Conservation (phyloP, 2,329 filamentous ascomycete species). For the Exophiala mesophila region DNA sequence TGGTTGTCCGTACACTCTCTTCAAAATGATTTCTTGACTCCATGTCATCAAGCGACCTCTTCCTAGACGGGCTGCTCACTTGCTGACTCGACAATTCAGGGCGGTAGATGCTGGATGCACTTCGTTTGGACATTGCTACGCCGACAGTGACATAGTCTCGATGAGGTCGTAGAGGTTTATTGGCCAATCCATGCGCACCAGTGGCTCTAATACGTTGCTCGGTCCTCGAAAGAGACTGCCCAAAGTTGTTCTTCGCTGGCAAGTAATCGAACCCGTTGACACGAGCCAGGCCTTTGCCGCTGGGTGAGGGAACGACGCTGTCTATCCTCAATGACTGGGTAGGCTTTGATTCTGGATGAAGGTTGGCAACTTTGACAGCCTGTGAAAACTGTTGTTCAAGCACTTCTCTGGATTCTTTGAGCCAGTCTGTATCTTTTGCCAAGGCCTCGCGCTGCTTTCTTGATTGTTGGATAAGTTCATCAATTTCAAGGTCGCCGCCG, state of each 20-base stretch:
- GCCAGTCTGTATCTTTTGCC: not conserved
- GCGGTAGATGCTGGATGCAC: conserved; percentile 13
- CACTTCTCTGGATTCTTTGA: not conserved
- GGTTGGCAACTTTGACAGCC: conserved; percentile 27
- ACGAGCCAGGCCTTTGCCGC: conserved; percentile 22
- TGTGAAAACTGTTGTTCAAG: conserved; percentile 13
- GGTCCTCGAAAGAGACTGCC: conserved; percentile 39
- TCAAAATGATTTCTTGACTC: not conserved
- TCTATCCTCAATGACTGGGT: conserved; percentile 6
- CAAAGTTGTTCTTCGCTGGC: conserved; percentile 34
- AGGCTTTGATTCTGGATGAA: conserved; percentile 24
- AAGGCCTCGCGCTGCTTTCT: conserved; percentile 15
- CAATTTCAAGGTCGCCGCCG: not conserved
- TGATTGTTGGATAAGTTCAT: conserved; percentile 11
- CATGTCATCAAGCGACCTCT: conserved; percentile 10
- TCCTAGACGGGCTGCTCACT: conserved; percentile 12
- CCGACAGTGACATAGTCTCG: conserved; percentile 22
- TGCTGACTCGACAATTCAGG: conserved; percentile 4
- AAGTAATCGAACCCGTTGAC: conserved; percentile 40
- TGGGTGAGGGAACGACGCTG: conserved; percentile 9
- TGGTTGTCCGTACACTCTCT: not conserved
- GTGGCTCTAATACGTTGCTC: conserved; percentile 41
- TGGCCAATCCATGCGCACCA: conserved; percentile 39
- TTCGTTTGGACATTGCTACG: conserved; percentile 23
- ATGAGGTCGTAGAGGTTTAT: conserved; percentile 34